Evolutionary conservation across 164 flowering plant genomes (phyloP), one percentile per base, ranked within the genome.

Genomic region (Berberis thunbergii): DNA sequence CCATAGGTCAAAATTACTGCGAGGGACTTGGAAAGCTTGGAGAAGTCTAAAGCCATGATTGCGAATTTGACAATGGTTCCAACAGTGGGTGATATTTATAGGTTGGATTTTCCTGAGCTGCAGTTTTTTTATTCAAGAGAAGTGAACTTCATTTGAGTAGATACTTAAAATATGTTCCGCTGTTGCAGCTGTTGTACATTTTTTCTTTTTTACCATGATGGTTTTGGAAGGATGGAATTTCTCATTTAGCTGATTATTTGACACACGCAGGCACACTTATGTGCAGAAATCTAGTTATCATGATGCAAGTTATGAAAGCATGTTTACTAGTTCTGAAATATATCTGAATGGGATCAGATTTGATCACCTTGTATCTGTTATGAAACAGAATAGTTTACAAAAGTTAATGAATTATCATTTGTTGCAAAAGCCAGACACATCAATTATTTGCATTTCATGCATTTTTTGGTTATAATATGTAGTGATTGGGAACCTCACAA

Each of bases 1-100:
- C 64, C 69, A 57, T 83, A 94, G 97, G 95, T 94, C n/a, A 91
- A 85, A 82, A 94, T 94, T 57, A 86, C 87, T 65, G 91, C 92
- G 42, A 91, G 67, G 74, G 96, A 91, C 73, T 67, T 84, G 63
- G 12, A 73, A 59, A 85, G 97, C 76, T 64, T 94, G 72, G 99
- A 94, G 81, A 94, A 78, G 72, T 70, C 95, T 7, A 94, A 86
- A 82, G 82, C 85, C 70, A 84, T 91, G 41, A 94, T 94, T 59
- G 77, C 73, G 53, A 87, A 64, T 67, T 76, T 94, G 74, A 91
- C 96, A 62, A 87, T 86, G 91, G 97, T 94, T 76, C 97, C 99
- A 59, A 54, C 75, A 10, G 70, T 91, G 74, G 99, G 99, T 65
- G 97, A 94, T 70, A 76, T 90, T 43, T 90, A 73, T 70, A 90